Percentiles rank a stretch among this genome's conserved stretches.
Evolutionary conservation across 169 alveolate genomes (phyloP).

Genomic region (Plasmodium adleri): DNA sequence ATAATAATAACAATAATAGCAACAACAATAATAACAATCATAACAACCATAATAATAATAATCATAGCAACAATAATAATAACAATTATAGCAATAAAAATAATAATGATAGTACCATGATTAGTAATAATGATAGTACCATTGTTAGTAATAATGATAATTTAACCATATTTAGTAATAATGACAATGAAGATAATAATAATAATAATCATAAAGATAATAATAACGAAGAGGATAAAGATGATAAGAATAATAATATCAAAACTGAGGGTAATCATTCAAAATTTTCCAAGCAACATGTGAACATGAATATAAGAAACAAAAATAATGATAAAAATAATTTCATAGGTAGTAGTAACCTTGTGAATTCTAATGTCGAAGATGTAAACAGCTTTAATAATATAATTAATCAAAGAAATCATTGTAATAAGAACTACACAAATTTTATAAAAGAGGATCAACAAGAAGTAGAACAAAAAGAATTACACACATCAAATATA

Average conservation of each 20-base stretch:
- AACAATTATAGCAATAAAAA: background rate
- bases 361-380: background rate
- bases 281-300: no score
- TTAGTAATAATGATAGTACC: background rate
- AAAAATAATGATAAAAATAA: background rate
- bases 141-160: background rate
- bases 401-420: conserved; percentile 32
- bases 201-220: background rate
- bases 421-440: conserved; percentile 13
- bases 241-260: background rate
- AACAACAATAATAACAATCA: background rate
- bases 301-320: background rate
- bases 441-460: conserved; percentile 14
- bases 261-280: background rate
- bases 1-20: background rate
- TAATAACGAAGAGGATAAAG: background rate
- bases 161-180: background rate
- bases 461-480: conserved; percentile 3
- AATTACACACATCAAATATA: background rate
- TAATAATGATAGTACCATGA: conserved; percentile 23
- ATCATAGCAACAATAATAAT: background rate
- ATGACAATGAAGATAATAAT: conserved; percentile 6
- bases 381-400: conserved; percentile 3
- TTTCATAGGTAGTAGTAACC: background rate
- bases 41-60: background rate